These are phyloP conservation scores for Hemileccinum rubropunctum DNA, from an alignment of 768 basidiomycete species.

Conservation along the genomic window DNA sequence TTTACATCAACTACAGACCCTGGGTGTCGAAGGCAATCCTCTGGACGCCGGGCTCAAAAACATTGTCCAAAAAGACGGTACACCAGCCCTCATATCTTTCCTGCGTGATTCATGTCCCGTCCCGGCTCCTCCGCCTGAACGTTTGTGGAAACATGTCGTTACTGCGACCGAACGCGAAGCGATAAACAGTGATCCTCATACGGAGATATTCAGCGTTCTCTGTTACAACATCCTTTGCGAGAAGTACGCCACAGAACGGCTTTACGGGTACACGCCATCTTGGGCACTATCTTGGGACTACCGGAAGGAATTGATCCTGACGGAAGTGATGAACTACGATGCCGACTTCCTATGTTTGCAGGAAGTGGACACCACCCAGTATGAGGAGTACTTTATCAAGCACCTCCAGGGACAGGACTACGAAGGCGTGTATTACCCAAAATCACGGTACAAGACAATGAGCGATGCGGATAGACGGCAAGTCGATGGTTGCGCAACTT, in stretches of 20 bases:
- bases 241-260: conserved; percentile 77
- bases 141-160: conserved; percentile 70
- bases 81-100: conserved; percentile 78
- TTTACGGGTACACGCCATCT: conserved; percentile 95
- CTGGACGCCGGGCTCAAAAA: conserved; percentile 72
- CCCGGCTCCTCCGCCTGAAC: conserved; percentile 75
- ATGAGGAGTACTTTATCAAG: conserved; percentile 85
- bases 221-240: conserved; percentile 96
- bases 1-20: conserved; percentile 85
- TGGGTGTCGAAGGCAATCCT: conserved; percentile 98
- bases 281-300: conserved; percentile 98
- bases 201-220: conserved; percentile 78
- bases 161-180: conserved; percentile 57
- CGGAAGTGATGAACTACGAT: conserved; percentile 76
- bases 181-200: conserved; percentile 55
- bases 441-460: conserved; percentile 93
- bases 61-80: conserved; percentile 94
- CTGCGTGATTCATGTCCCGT: conserved; percentile 93
- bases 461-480: conserved; percentile 75
- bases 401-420: conserved; percentile 74
- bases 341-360: conserved; percentile 93
- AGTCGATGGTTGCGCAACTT: conserved; percentile 96
- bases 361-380: conserved; percentile 91
- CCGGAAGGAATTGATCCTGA: conserved; percentile 82
- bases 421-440: conserved; percentile 89